These are phyloP conservation scores for Lathyrus sativus DNA, from an alignment of 306 rosid genomes.

Conservation along the genomic window DNA sequence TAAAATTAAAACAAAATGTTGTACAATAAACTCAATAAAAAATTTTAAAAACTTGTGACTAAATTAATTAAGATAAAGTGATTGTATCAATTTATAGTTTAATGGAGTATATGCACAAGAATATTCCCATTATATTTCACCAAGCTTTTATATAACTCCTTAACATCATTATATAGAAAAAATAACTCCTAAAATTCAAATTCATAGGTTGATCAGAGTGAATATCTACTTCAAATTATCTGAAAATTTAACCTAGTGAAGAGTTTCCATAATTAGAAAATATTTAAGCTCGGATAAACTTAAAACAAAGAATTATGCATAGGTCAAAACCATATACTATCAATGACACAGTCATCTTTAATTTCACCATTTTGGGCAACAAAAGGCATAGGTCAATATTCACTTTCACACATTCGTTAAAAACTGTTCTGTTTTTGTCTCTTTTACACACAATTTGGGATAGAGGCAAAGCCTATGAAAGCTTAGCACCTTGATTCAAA, in stretches of 20 bases:
- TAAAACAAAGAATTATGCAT: neutral
- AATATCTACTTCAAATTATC: neutral
- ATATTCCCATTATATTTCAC: neutral
- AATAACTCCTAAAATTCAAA: neutral
- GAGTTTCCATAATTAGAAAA: conserved; percentile 25
- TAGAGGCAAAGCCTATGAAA: conserved; percentile 31
- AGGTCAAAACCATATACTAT: neutral
- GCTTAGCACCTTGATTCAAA: conserved; percentile 41
- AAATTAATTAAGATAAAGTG: no score
- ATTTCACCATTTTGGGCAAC: conserved; percentile 12
- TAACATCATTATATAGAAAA: no score
- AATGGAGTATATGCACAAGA: neutral
- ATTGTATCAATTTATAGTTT: no score
- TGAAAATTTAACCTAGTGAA: conserved; percentile 6
- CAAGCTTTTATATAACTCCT: neutral
- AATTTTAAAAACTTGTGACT: no score
- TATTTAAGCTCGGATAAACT: neutral
- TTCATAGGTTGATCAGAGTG: neutral
- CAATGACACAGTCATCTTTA: neutral
- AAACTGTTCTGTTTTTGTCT: conserved; percentile 31
- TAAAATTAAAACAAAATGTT: no score
- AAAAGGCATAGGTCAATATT: conserved; percentile 20
- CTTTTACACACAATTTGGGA: conserved; percentile 19
- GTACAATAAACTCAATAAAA: no score
- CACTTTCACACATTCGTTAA: conserved; percentile 15